Evolutionary conservation across 805 yeast genomes (phyloP).

Genomic region (Metschnikowia arizonensis): DNA sequence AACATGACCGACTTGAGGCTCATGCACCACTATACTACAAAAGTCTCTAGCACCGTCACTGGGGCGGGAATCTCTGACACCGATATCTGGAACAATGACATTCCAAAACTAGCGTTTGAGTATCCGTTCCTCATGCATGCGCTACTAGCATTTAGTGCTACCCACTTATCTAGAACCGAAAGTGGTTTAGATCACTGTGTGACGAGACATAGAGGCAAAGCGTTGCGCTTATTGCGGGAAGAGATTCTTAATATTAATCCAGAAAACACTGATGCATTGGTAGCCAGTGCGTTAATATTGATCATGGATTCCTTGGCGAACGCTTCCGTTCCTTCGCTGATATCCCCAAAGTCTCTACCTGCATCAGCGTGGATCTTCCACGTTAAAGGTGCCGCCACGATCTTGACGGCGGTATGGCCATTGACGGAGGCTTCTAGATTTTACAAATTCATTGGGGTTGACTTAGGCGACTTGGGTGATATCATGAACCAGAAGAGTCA

Average conservation of each 20-base stretch:
- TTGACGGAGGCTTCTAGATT: constrained; percentile 45
- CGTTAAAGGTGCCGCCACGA: constrained; percentile 95
- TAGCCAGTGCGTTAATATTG: constrained; percentile 83
- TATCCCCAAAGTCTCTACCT: constrained; percentile 59
- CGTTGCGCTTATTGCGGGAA: constrained; percentile 71
- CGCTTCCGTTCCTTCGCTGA: constrained; percentile 59
- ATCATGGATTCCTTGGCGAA: constrained; percentile 94
- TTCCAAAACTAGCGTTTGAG: constrained; percentile 82
- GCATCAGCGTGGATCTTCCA: constrained; percentile 97
- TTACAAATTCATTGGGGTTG: constrained; percentile 67
- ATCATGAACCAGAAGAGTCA: constrained; percentile 42
- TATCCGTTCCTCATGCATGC: constrained; percentile 92
- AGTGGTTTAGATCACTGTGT: constrained; percentile 76
- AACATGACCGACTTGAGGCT: constrained; percentile 75
- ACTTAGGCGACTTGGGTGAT: constrained; percentile 84
- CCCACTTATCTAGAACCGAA: constrained; percentile 78
- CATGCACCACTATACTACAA: constrained; percentile 83
- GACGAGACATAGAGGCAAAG: constrained; percentile 83
- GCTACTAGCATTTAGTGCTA: constrained; percentile 84
- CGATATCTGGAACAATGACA: constrained; percentile 81
- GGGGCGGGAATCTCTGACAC: constrained; percentile 87
- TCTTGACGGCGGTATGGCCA: constrained; percentile 95
- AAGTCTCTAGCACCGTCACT: constrained; percentile 81
- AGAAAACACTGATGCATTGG: constrained; percentile 88
- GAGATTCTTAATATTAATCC: constrained; percentile 81